These are phyloP conservation scores for Madurella fahalii DNA, from an alignment of 2,329 filamentous ascomycete genomes.

Conservation along the genomic window DNA sequence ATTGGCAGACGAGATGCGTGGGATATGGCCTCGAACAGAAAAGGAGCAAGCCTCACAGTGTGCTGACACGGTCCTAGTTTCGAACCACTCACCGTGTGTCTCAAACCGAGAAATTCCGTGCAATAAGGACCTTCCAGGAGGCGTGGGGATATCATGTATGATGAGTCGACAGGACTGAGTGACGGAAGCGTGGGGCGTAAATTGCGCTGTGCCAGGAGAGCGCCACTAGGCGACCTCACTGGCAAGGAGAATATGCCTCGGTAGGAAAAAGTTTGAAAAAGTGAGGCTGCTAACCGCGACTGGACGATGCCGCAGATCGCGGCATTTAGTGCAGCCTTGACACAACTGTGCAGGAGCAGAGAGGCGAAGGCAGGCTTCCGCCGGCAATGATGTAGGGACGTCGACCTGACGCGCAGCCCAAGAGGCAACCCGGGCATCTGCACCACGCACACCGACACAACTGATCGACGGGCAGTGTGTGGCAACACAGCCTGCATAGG, in stretches of 20 bases:
- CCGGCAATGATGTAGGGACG: neutral
- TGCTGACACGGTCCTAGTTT: slow-evolving; percentile 2
- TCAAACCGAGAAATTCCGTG: neutral
- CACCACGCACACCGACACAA: neutral
- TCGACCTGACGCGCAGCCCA: neutral
- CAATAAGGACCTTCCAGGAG: neutral
- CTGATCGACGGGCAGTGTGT: neutral
- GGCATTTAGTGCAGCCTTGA: neutral
- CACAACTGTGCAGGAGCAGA: neutral
- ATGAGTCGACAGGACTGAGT: neutral
- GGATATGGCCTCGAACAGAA: neutral
- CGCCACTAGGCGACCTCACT: neutral
- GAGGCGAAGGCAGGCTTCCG: neutral
- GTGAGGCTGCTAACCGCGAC: neutral
- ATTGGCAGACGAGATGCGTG: neutral
- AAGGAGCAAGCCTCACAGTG: slow-evolving; percentile 5
- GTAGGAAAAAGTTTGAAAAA: too few species aligned
- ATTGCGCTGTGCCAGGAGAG: neutral
- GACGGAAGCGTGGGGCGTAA: neutral
- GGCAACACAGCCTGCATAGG: slow-evolving; percentile 1
- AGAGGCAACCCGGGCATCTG: neutral
- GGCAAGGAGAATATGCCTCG: too few species aligned
- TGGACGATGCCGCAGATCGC: neutral
- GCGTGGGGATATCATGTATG: neutral
- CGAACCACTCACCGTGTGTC: neutral